These are phyloP conservation scores for Flaveria brownii DNA, from an alignment of 129 eudicot genomes.

Conservation along the genomic window DNA sequence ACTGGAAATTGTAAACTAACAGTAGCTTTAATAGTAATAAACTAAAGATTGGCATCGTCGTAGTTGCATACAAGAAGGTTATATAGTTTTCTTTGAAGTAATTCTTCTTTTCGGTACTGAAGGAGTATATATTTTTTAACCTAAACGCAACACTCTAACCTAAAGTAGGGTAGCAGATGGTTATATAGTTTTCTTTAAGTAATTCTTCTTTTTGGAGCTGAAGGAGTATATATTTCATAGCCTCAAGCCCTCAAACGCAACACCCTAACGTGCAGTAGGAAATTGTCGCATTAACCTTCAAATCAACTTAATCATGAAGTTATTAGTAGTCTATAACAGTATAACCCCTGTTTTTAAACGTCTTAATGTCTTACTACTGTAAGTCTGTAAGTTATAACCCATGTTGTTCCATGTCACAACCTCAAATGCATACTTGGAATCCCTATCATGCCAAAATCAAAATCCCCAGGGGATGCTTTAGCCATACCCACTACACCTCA, in stretches of 20 bases:
- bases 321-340: neutral
- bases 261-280: neutral
- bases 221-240: neutral
- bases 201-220: neutral
- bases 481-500: neutral
- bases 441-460: neutral
- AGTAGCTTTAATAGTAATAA: neutral
- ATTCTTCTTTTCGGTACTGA: slow-evolving; percentile 1
- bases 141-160: neutral
- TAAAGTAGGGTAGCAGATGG: neutral
- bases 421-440: neutral
- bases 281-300: neutral
- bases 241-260: neutral
- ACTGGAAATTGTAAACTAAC: neutral
- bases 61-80: neutral
- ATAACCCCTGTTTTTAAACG: neutral
- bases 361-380: neutral
- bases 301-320: neutral
- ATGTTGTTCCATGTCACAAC: neutral
- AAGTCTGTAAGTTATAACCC: neutral
- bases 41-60: neutral
- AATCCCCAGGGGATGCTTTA: neutral
- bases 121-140: neutral
- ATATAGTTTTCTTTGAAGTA: neutral
- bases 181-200: neutral